Evolutionary conservation across 495 filamentous ascomycete species (phyloP).

Genomic region (Symbiotaphrina buchneri): DNA sequence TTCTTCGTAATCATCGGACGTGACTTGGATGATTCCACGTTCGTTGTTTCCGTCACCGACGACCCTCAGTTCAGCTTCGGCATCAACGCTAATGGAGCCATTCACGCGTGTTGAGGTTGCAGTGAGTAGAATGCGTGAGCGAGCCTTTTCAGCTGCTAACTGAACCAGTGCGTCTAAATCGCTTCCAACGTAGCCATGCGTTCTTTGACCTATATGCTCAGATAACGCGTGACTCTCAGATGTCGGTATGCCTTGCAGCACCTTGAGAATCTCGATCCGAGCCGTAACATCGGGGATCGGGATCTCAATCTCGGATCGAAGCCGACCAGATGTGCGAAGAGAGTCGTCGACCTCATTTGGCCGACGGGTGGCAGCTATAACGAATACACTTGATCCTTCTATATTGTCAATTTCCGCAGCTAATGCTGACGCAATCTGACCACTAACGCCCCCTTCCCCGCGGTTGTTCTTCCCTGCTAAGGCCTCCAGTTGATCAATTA

Average conservation of each 20-base stretch:
- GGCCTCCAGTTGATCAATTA: conserved; percentile 63
- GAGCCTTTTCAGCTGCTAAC: background rate
- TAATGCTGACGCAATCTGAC: conserved; percentile 8
- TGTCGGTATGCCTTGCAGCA: conserved; percentile 16
- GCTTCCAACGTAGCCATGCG: conserved; percentile 28
- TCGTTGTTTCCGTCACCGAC: conserved; percentile 8
- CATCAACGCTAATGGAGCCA: conserved; percentile 8
- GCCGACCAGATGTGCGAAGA: conserved; percentile 40
- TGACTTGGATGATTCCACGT: conserved; percentile 1
- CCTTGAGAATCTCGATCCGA: conserved; percentile 50
- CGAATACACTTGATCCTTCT: conserved; percentile 23
- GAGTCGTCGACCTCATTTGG: conserved; percentile 52
- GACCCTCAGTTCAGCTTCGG: conserved; percentile 3
- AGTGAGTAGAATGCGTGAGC: background rate
- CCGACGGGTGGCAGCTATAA: conserved; percentile 53
- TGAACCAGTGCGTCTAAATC: conserved; percentile 17
- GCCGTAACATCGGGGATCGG: conserved; percentile 53
- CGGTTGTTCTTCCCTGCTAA: conserved; percentile 34
- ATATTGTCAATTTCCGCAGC: conserved; percentile 25
- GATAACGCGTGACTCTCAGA: conserved; percentile 16
- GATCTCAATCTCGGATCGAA: conserved; percentile 54
- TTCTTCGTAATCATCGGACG: conserved; percentile 20
- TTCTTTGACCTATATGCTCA: conserved; percentile 21
- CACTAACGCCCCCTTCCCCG: background rate
- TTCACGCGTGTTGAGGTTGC: background rate